A percentile compares a stretch with the other conserved stretches of the same genome.
Evolutionary conservation across 2,329 filamentous ascomycete genomes (phyloP).

Genomic region (Rhinocladiella mackenziei): DNA sequence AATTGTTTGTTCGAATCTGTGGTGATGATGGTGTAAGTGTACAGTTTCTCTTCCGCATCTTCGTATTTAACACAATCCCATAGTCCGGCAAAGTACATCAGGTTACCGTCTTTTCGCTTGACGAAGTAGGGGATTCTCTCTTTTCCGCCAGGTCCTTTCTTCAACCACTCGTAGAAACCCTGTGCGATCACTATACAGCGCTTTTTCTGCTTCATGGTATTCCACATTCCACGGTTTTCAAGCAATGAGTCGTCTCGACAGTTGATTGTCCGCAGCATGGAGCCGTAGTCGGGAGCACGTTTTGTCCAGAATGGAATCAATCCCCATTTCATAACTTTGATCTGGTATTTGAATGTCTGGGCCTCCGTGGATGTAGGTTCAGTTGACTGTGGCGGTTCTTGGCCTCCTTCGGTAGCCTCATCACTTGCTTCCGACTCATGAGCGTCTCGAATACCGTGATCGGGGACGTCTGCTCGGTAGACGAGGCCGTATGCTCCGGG

Average conservation of each 20-base stretch:
- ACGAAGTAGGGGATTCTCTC: constrained; percentile 83
- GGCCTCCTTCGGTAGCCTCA: constrained; percentile 9
- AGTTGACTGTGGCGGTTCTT: constrained; percentile 15
- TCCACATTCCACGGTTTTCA: constrained; percentile 80
- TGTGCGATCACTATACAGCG: constrained; percentile 83
- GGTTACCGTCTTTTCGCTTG: constrained; percentile 71
- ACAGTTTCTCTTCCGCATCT: constrained; percentile 67
- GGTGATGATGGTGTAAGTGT: constrained; percentile 92
- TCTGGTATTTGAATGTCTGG: constrained; percentile 61
- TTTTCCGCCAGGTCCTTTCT: constrained; percentile 65
- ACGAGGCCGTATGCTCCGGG: constrained; percentile 82
- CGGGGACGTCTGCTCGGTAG: constrained; percentile 70
- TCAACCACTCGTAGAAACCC: constrained; percentile 96
- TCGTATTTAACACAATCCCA: constrained; percentile 87
- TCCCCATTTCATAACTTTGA: constrained; percentile 96
- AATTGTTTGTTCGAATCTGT: constrained; percentile 80
- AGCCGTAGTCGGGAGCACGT: constrained; percentile 70
- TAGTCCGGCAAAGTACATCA: constrained; percentile 86
- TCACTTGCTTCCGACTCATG: constrained; percentile 27
- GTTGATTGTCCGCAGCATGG: constrained; percentile 85
- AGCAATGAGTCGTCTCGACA: constrained; percentile 84
- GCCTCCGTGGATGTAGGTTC: constrained; percentile 12
- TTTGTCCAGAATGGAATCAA: constrained; percentile 93
- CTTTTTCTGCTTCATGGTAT: constrained; percentile 81
- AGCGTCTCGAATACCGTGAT: constrained; percentile 51